phyloP scores from a whole-genome alignment of 2,329 filamentous ascomycete genomes.

The Lojkania enalia region DNA sequence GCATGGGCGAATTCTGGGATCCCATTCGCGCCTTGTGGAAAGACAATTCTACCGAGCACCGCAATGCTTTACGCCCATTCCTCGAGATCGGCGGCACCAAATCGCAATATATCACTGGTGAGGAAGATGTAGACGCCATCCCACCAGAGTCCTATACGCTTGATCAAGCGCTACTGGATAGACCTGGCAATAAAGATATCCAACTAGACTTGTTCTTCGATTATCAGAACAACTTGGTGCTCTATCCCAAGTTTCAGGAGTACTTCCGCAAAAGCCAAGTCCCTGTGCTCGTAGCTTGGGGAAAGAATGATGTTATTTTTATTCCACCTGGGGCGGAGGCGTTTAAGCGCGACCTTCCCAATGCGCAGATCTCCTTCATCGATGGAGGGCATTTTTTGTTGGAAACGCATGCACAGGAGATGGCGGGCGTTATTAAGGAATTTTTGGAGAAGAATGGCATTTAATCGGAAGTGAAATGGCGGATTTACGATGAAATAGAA shows the following conservation, averaged over 20 bases:
- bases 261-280: slow-evolving; percentile 57
- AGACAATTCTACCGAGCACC: slow-evolving; percentile 33
- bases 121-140: slow-evolving; percentile 39
- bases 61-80: slow-evolving; percentile 20
- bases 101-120: slow-evolving; percentile 52
- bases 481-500: too few species aligned
- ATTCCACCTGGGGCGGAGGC: slow-evolving; percentile 57
- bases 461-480: too few species aligned
- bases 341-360: slow-evolving; percentile 54
- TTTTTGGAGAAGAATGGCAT: slow-evolving; percentile 38
- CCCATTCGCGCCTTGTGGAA: slow-evolving; percentile 54
- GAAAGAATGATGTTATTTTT: slow-evolving; percentile 60
- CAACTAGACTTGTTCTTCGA: slow-evolving; percentile 63
- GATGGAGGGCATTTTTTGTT: slow-evolving; percentile 62
- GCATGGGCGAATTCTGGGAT: slow-evolving; percentile 57
- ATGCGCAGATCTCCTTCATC: slow-evolving; percentile 54
- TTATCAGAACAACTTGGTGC: slow-evolving; percentile 57
- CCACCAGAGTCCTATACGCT: slow-evolving; percentile 54
- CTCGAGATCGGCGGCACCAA: slow-evolving; percentile 29
- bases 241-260: slow-evolving; percentile 61
- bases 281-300: slow-evolving; percentile 62
- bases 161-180: slow-evolving; percentile 57
- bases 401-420: slow-evolving; percentile 41
- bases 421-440: slow-evolving; percentile 42
- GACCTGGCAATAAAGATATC: slow-evolving; percentile 55